These are phyloP conservation scores for Centella asiatica DNA, from an alignment of 129 eudicot species.

Conservation along the genomic window DNA sequence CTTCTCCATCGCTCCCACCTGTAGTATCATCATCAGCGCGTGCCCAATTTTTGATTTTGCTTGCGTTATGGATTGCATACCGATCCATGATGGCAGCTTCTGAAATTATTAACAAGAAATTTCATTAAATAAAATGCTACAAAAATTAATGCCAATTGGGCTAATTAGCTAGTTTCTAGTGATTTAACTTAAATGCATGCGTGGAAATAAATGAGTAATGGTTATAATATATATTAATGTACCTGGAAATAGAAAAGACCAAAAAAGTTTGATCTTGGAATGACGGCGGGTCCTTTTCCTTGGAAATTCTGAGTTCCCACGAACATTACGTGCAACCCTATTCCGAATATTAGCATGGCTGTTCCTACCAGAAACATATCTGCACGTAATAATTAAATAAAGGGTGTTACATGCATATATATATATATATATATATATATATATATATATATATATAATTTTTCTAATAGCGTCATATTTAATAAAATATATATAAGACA, in stretches of 20 bases:
- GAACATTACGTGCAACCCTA: constrained; percentile 62
- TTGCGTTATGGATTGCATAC: constrained; percentile 45
- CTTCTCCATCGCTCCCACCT: constrained; percentile 69
- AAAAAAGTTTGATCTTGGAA: constrained; percentile 37
- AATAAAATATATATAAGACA: no score
- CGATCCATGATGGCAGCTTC: constrained; percentile 53
- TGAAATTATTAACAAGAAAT: constrained; percentile 13
- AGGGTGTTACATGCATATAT: no score
- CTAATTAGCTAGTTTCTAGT: no score
- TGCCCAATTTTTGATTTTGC: constrained; percentile 76
- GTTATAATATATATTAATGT: not conserved
- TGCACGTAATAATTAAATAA: constrained; percentile 3
- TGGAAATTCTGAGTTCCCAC: constrained; percentile 34
- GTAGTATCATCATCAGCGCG: constrained; percentile 61
- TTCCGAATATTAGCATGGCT: constrained; percentile 70
- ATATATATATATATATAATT: no score
- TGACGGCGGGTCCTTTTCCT: constrained; percentile 18
- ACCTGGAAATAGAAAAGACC: constrained; percentile 52
- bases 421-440: no score
- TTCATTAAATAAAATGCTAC: no score
- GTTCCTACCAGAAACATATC: constrained; percentile 85
- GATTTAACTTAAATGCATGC: no score
- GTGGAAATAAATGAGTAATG: not conserved
- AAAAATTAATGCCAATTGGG: no score
- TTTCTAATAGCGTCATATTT: not conserved